Conservation (phyloP, 208 protist species). For the Porcisia deanei region DNA sequence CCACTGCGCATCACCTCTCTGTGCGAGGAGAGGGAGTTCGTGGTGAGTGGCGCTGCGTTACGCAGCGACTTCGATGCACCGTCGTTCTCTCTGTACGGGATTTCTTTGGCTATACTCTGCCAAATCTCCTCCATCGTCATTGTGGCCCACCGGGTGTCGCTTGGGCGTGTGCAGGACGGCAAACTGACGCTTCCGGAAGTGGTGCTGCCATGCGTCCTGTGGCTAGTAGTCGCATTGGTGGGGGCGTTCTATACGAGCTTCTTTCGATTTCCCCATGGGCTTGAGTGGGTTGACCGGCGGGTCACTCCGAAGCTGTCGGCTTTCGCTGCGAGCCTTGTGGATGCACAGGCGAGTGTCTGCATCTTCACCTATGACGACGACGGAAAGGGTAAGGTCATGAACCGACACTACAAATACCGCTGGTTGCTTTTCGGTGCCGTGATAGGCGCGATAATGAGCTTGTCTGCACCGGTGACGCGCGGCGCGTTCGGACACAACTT, state of each 20-base stretch:
- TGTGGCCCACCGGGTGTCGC: slow-evolving; percentile 39
- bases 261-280: slow-evolving; percentile 56
- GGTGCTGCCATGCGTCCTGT: slow-evolving; percentile 67
- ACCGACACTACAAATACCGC: slow-evolving; percentile 66
- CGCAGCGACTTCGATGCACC: slow-evolving; percentile 63
- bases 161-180: slow-evolving; percentile 50
- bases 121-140: slow-evolving; percentile 56
- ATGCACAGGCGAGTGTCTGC: slow-evolving; percentile 62
- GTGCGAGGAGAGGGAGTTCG: slow-evolving; percentile 80
- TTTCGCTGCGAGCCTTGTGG: slow-evolving; percentile 69
- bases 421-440: slow-evolving; percentile 52
- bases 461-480: slow-evolving; percentile 64
- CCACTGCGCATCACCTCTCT: slow-evolving; percentile 56
- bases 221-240: slow-evolving; percentile 50
- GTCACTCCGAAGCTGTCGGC: slow-evolving; percentile 66
- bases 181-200: slow-evolving; percentile 58
- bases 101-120: slow-evolving; percentile 48
- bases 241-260: slow-evolving; percentile 62
- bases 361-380: slow-evolving; percentile 83
- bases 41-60: slow-evolving; percentile 78
- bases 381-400: slow-evolving; percentile 64
- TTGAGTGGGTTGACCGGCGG: slow-evolving; percentile 73
- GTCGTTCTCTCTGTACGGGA: slow-evolving; percentile 43
- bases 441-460: slow-evolving; percentile 50
- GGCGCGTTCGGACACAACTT: slow-evolving; percentile 44